Evolutionary conservation across 495 filamentous ascomycete genomes (phyloP), one percentile per base, ranked within the genome.

Genomic region (Penicillium angulare): DNA sequence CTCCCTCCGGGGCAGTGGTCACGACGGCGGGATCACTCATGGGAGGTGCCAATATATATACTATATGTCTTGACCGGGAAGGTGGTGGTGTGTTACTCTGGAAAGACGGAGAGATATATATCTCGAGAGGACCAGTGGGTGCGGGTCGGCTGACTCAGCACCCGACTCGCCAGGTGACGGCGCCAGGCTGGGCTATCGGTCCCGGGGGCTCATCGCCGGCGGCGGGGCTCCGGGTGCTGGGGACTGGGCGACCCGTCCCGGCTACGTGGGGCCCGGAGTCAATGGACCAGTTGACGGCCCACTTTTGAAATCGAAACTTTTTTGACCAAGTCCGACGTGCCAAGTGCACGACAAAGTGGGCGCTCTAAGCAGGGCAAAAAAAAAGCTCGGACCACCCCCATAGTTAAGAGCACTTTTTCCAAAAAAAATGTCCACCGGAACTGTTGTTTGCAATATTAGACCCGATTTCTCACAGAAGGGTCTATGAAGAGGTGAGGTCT

Each of bases 391-490:
- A 35, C 36, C 54, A 57, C 4, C 34, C 36, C 42, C 54, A 53
- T 57, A 53, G 7, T 36, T 36, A 53, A 52, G 16, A 22, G 38
- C 45, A 29, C 22, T 47, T 49, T 46, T 43, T 17, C 9, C 33
- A n/a, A 32, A 36, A n/a, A 42, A 41, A 47, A 23, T 56, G 36
- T 42, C 12, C 32, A 33, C 35, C 8, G 34, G 22, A 12, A 42
- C 48, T 34, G 6, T 50, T 31, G 22, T 29, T 26, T 23, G 23
- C 41, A 24, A 16, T 32, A 18, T 33, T 21, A 15, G 2, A 22
- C 13, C 44, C 31, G 59, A 59, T n/a, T n/a, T n/a, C n/a, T n/a
- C n/a, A n/a, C n/a, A n/a, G 58, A 56, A 49, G 58, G 43, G 50
- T 61, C 41, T 57, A 26, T 63, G 49, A 53, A 52, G 41, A 59